Evolutionary conservation across 2,329 filamentous ascomycete genomes (phyloP).

Genomic region (Aspergillus pseudoglaucus): DNA sequence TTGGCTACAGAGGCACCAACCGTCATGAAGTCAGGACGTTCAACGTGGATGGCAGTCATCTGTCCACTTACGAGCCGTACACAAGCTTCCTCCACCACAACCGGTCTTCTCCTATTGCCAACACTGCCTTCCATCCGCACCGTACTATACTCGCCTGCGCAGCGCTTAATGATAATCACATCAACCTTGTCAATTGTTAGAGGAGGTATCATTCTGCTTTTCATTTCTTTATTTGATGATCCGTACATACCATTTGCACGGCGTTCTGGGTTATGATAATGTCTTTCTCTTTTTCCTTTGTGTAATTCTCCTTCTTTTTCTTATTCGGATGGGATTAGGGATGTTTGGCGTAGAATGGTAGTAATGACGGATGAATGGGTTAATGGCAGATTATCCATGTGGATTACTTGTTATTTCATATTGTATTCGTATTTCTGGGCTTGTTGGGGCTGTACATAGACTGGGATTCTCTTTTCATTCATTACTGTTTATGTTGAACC

Average conservation of each 20-base stretch:
- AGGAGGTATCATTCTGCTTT: not conserved
- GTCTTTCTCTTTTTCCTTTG: not conserved
- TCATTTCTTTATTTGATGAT: not conserved
- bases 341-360: not conserved
- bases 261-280: not conserved
- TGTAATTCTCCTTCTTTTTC: not conserved
- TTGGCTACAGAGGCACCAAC: constrained; percentile 65
- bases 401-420: too few relatives aligned
- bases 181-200: constrained; percentile 75
- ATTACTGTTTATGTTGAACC: too few relatives aligned
- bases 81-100: constrained; percentile 79
- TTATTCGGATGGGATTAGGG: not conserved
- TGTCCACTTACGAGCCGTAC: constrained; percentile 83
- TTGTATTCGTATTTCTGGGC: too few relatives aligned
- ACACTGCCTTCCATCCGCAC: constrained; percentile 93
- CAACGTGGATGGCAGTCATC: constrained; percentile 73
- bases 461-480: too few relatives aligned
- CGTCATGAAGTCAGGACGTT: constrained; percentile 85
- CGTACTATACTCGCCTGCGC: constrained; percentile 84
- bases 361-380: not conserved
- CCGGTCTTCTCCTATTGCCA: constrained; percentile 72
- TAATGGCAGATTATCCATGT: not conserved
- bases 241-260: not conserved
- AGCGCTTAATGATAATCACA: constrained; percentile 77
- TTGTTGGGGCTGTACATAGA: too few relatives aligned